Base-by-base conservation (phyloP, 257 asterid species). In the Datura wrightii region DNA sequence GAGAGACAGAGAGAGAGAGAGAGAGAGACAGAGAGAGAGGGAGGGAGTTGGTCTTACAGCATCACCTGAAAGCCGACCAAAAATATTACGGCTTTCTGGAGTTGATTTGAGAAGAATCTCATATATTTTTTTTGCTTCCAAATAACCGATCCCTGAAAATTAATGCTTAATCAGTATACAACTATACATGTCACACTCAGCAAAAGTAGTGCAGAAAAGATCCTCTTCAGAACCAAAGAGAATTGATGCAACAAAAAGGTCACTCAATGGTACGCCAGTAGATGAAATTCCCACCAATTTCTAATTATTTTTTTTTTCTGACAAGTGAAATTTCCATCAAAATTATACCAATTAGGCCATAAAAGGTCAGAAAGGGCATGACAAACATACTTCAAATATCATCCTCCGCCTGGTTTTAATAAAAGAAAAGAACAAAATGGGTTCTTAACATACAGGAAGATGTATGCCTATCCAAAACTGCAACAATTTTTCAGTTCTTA, bases 31-130 rank as follows among this genome's bases (percentile, higher is more conserved):
- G 50, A 85, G 84, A n/a, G n/a, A 58, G 86, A 71, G 58, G 3
- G 89, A 60, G 83, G 84, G 10, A 62, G 85, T 83, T 87, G 90
- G 90, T 92, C 99, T 97, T 95, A 94, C 99, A 93, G 98, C 91
- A 90, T 91, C 96, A 92, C 98, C 98, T 89, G 99, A 95, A 89
- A 93, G 99, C 93, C 97, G 97, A 78, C 99, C 99, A 92, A 97
- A 95, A 55, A 94, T 93, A 86, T 92, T 97, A 83, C 98, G 98
- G 96, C 95, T 94, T 90, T 97, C 97, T 81, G 96, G 94, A 86
- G 93, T 91, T 46, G 97, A 89, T 89, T 89, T 91, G 19, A 92
- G 86, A 69, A 97, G 97, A 90, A 93, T 92, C 71, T 95, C 98
- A 89, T 93, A 97, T 53, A 92, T 89, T 85, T 86, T 82, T 87